phyloP scores from a whole-genome alignment of 2,329 filamentous ascomycete genomes.

The Bisporella sp. region DNA sequence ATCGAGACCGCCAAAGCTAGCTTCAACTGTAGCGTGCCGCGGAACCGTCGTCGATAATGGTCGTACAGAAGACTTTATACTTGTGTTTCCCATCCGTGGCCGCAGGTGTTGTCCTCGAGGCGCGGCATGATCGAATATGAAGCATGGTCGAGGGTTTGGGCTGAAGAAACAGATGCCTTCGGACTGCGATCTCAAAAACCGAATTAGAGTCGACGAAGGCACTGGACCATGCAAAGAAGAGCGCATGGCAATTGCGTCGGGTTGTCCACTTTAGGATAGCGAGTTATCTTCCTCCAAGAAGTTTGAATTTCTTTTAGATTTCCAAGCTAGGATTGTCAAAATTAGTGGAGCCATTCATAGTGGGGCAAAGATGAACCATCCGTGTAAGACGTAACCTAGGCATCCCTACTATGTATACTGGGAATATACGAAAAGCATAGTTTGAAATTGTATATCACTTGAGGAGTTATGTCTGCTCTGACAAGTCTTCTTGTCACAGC shows the following conservation, averaged over 20 bases:
- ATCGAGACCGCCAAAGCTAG: slow-evolving; percentile 20
- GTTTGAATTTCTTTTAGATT: too few species aligned
- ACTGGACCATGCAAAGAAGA: slow-evolving; percentile 24
- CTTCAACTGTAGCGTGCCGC: slow-evolving; percentile 14
- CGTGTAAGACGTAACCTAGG: too few species aligned
- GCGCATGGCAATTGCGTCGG: slow-evolving; percentile 23
- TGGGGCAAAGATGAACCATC: too few species aligned
- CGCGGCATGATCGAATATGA: slow-evolving; percentile 20
- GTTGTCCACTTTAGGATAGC: too few species aligned
- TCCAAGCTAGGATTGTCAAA: too few species aligned
- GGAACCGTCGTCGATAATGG: slow-evolving; percentile 14
- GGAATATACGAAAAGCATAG: too few species aligned
- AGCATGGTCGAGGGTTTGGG: slow-evolving; percentile 28
- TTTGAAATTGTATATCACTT: too few species aligned
- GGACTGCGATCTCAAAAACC: slow-evolving; percentile 67
- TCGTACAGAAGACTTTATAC: slow-evolving; percentile 11
- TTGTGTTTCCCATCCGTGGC: background rate
- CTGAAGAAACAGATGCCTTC: slow-evolving; percentile 48
- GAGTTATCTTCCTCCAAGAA: too few species aligned
- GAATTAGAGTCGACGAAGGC: slow-evolving; percentile 54
- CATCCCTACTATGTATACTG: too few species aligned
- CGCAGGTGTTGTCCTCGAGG: slow-evolving; percentile 9
- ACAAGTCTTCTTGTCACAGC: too few species aligned
- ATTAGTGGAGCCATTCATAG: too few species aligned
- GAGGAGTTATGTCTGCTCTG: too few species aligned